Evolutionary conservation across 768 basidiomycete species (phyloP).

Genomic region (Auriscalpium microsporum): DNA sequence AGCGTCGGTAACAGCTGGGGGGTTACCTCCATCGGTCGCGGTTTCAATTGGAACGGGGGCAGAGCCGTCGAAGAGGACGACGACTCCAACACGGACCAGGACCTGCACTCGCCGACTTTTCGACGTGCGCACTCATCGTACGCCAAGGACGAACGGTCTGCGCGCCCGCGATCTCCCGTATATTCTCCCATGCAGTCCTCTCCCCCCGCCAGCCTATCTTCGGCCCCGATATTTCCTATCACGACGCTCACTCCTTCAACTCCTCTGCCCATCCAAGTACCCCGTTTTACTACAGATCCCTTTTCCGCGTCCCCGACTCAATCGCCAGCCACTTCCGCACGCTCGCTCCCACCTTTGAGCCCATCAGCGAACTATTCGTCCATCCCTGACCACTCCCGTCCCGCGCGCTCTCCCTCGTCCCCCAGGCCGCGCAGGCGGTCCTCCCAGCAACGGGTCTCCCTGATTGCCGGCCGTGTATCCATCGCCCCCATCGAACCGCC

Average conservation of each 20-base stretch:
- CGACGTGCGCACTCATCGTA: no score
- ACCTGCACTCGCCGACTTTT: not conserved
- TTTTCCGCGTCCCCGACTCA: constrained; percentile 20
- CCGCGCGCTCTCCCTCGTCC: constrained; percentile 38
- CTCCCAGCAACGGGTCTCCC: constrained; percentile 77
- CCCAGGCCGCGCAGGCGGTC: constrained; percentile 67
- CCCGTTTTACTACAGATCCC: constrained; percentile 20
- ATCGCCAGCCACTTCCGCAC: constrained; percentile 17
- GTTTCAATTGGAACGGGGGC: constrained; percentile 58
- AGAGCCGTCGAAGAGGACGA: constrained; percentile 24
- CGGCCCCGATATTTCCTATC: constrained; percentile 18
- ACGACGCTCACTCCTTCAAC: constrained; percentile 9
- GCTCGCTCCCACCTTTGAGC: constrained; percentile 19
- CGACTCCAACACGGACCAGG: constrained; percentile 8
- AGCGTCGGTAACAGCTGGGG: constrained; percentile 77
- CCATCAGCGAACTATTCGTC: constrained; percentile 21
- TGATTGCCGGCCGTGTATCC: constrained; percentile 73
- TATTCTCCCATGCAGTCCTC: constrained; percentile 3
- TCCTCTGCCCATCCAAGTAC: constrained; percentile 5
- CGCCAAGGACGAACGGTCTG: not conserved
- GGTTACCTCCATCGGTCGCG: constrained; percentile 76
- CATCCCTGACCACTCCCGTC: constrained; percentile 21
- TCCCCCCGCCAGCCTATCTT: constrained; percentile 10
- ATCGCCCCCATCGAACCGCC: constrained; percentile 73
- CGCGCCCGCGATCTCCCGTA: constrained; percentile 10